These are phyloP conservation scores for Chlorophyllum brunneum DNA, from an alignment of 768 basidiomycete genomes.

Conservation along the genomic window DNA sequence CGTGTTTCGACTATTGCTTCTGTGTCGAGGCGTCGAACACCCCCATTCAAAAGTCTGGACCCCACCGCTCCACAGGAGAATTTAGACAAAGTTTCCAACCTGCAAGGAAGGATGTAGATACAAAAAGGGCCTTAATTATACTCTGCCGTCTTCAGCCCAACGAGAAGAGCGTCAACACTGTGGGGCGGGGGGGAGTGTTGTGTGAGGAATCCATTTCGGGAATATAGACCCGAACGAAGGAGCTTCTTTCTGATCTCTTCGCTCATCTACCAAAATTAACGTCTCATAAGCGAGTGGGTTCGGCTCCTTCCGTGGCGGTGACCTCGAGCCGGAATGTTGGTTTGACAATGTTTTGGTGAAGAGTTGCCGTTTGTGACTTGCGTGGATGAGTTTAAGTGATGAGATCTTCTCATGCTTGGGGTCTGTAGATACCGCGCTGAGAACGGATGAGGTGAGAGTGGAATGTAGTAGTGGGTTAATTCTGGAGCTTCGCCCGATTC, in stretches of 20 bases:
- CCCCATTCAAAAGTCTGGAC: background rate
- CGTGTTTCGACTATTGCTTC: background rate
- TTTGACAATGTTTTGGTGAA: too few relatives aligned
- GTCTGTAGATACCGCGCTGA: too few relatives aligned
- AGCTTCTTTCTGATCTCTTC: conserved; percentile 8
- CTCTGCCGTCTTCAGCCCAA: background rate
- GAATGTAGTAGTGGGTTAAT: background rate
- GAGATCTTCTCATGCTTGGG: too few relatives aligned
- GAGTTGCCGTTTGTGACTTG: too few relatives aligned
- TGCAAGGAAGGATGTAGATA: background rate
- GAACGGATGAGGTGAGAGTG: background rate
- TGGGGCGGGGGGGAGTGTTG: too few relatives aligned
- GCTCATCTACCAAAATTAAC: background rate
- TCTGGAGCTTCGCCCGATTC: background rate
- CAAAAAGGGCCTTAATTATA: background rate
- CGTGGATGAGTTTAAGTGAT: too few relatives aligned
- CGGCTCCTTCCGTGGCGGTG: too few relatives aligned
- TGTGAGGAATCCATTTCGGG: conserved; percentile 9
- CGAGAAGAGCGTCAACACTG: background rate
- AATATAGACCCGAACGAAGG: background rate
- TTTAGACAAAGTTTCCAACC: background rate
- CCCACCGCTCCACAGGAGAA: background rate
- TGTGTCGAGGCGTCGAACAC: background rate
- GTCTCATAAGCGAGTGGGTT: too few relatives aligned
- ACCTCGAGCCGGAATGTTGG: too few relatives aligned